Percentiles rank a stretch among this genome's conserved stretches.
Evolutionary conservation across 2,329 filamentous ascomycete genomes (phyloP).

Genomic region (Phoma sp.): DNA sequence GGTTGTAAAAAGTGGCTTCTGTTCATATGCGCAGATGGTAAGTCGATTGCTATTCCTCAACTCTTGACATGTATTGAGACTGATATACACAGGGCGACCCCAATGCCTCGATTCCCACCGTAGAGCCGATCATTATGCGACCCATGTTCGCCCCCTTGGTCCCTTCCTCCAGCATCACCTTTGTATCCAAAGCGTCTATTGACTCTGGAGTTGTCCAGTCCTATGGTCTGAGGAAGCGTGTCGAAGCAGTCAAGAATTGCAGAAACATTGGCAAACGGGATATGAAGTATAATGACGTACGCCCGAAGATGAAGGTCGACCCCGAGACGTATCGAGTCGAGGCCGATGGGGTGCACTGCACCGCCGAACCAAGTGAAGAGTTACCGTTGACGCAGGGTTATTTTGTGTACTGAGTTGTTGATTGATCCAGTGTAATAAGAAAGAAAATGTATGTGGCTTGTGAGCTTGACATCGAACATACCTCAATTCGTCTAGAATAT

Average conservation of each 20-base stretch:
- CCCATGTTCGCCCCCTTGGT: slow-evolving; percentile 84
- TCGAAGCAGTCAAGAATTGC: slow-evolving; percentile 81
- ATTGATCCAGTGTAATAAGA: neutral
- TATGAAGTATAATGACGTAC: slow-evolving; percentile 87
- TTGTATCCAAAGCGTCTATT: slow-evolving; percentile 78
- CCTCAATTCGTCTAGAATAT: too few species aligned
- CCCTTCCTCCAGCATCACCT: slow-evolving; percentile 76
- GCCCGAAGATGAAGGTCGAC: slow-evolving; percentile 89
- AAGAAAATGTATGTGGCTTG: too few species aligned
- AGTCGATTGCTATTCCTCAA: slow-evolving; percentile 23
- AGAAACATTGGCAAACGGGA: slow-evolving; percentile 78
- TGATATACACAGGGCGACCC: slow-evolving; percentile 52
- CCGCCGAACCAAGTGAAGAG: slow-evolving; percentile 71
- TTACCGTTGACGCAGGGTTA: slow-evolving; percentile 80
- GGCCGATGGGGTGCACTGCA: slow-evolving; percentile 78
- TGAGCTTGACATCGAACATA: too few species aligned
- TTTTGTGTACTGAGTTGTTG: slow-evolving; percentile 70
- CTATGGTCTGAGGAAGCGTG: slow-evolving; percentile 78
- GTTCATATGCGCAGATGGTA: slow-evolving; percentile 84
- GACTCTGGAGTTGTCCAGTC: slow-evolving; percentile 68
- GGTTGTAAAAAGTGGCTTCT: slow-evolving; percentile 87
- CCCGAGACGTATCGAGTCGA: slow-evolving; percentile 88
- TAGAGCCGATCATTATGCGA: slow-evolving; percentile 82
- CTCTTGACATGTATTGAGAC: neutral
- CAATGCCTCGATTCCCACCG: slow-evolving; percentile 73